Evolutionary conservation across 331 rosid species (phyloP), one percentile per base, ranked within the genome.

Genomic region (Acacia concinna): DNA sequence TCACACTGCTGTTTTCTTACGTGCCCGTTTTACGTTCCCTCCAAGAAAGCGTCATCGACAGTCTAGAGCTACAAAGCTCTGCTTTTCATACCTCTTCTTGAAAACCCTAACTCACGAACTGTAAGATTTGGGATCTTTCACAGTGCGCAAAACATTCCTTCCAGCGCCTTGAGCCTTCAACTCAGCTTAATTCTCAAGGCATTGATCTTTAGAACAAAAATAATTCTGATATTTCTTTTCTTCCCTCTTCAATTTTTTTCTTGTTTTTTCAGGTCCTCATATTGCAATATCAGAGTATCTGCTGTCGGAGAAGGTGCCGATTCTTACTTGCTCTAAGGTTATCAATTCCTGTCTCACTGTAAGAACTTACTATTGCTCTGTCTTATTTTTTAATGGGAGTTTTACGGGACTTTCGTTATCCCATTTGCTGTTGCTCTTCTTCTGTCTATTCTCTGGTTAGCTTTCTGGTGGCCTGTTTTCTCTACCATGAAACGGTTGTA

Each of bases 31-130:
- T 49, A 43, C 74, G 51, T 71, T 77, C 17, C n/a, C 73, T 82
- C 46, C 35, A 52, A 77, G 30, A 71, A n/a, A 71, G 32, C 75
- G 31, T 71, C 46, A 52, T 63, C 23, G 15, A 71, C 63, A 13
- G 40, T 49, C 27, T 34, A 30, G 51, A 37, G 11, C 30, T 67
- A 1, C 21, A 74, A 67, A 56, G 25, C 71, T 67, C 77, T 25
- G 38, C 21, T 60, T 34, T 28, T 76, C 32, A 1, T 37, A 1
- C 56, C 75, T 66, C 40, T 15, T 40, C 28, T 49, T 21, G 75
- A 84, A 84, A 80, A 73, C 80, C 87, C 82, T 73, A 75, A 43
- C 56, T 64, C 72, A 9, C n/a, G n/a, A n/a, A n/a, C 35, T 41
- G 21, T 32, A 80, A 49, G 31, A 44, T 81, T 43, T 49, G 8